A percentile compares a stretch with the other conserved stretches of the same genome.
These are phyloP conservation scores for Lolium perenne DNA, from an alignment of 176 grass and related monocot species.

Conservation along the genomic window DNA sequence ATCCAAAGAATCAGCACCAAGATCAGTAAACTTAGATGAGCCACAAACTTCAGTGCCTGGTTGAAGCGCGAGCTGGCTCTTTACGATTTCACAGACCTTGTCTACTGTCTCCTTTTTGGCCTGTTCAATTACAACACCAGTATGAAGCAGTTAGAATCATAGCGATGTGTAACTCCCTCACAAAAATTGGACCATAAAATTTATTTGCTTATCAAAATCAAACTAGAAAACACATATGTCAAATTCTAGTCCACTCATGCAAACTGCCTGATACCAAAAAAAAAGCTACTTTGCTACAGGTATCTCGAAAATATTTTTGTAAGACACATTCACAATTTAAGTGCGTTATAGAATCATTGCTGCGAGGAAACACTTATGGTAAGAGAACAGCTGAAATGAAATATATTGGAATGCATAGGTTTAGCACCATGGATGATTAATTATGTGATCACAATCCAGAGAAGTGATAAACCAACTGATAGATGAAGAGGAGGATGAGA, in stretches of 20 bases:
- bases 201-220: background rate
- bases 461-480: background rate
- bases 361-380: too few species aligned
- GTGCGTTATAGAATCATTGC: background rate
- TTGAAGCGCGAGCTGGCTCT: constrained; percentile 59
- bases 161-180: background rate
- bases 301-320: background rate
- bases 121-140: constrained; percentile 44
- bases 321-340: background rate
- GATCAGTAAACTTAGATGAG: constrained; percentile 61
- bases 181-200: background rate
- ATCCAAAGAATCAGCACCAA: constrained; percentile 77
- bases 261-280: background rate
- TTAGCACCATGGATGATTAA: constrained; percentile 10
- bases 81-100: constrained; percentile 66
- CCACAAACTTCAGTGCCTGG: constrained; percentile 43
- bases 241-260: background rate
- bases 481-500: too few species aligned
- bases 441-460: background rate
- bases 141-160: constrained; percentile 9
- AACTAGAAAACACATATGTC: background rate
- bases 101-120: constrained; percentile 67
- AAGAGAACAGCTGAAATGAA: background rate
- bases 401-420: background rate
- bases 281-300: background rate